Base-by-base conservation (phyloP, 140 eudicot species). In the Oenanthe javanica region DNA sequence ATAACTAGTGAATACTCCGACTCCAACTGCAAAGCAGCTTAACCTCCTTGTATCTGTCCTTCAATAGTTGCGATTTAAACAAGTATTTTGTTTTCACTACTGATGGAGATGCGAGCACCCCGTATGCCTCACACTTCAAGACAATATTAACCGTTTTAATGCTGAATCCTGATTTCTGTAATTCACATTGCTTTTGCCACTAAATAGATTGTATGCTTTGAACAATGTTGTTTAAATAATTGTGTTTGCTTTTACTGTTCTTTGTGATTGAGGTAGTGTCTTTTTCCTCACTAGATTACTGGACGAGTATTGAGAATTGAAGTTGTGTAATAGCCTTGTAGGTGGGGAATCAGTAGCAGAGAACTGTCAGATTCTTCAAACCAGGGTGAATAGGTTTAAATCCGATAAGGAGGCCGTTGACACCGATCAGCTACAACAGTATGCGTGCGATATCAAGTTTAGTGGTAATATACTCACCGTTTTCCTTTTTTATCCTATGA, bases 281-380 rank as follows among this genome's bases (percentile, higher is more conserved):
- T 72, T 42, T 70, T 15, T 38, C 10, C 50, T 38, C 46, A 42
- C 76, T 9, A 10, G 16, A 25, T 74, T 74, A 49, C 51, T 75
- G 12, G 7, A 13, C 47, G 38, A 21, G 4, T 47, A 45, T 4
- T 74, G 4, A 75, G 54, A 49, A 25, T 63, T 59, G 45, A 61
- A 57, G 72, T 59, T 10, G 70, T 72, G 79, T 51, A 18, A 75
- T 86, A 64, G 76, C 55, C 38, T 73, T 87, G 82, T 84, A 94
- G 98, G 98, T 74, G 99, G 99, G 46, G 93, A 93, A 76, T 96
- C 98, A 7, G 93, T 91, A 63, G 85, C 91, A 57, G 97, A 91
- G 74, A 96, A 96, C 79, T 93, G 99, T 76, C 99, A 96, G 85
- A 93, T 96, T 81, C 91, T 96, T 79, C 99, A 96, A 82, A 93